Evolutionary conservation across 1,284 basidiomycete genomes (phyloP).

Genomic region (Heterobasidion annosum): DNA sequence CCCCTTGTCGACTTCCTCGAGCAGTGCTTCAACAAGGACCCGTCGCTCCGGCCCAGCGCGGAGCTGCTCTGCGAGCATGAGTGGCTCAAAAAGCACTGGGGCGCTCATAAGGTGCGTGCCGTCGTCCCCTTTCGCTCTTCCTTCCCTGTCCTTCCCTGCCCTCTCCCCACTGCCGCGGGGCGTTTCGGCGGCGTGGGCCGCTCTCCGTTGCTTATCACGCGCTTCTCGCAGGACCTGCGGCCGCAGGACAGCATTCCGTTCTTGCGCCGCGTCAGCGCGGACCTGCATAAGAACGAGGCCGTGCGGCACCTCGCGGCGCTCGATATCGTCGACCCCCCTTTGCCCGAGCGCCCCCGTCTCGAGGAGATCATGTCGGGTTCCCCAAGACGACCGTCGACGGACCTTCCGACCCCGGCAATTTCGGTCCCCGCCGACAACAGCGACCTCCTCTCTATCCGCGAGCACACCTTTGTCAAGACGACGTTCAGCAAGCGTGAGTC

Average conservation of each 20-base stretch:
- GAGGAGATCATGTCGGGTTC: slow-evolving; percentile 20
- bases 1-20: slow-evolving; percentile 71
- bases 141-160: neutral
- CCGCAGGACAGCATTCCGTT: slow-evolving; percentile 94
- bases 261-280: slow-evolving; percentile 81
- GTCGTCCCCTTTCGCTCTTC: neutral
- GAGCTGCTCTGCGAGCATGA: slow-evolving; percentile 80
- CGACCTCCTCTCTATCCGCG: slow-evolving; percentile 38
- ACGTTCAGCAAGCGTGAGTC: slow-evolving; percentile 84
- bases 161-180: neutral
- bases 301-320: slow-evolving; percentile 41
- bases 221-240: slow-evolving; percentile 52
- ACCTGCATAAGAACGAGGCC: slow-evolving; percentile 65
- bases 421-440: slow-evolving; percentile 27
- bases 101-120: slow-evolving; percentile 55
- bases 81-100: slow-evolving; percentile 82
- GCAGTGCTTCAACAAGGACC: slow-evolving; percentile 87
- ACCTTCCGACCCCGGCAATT: slow-evolving; percentile 7
- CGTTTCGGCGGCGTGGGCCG: neutral
- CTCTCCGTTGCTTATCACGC: neutral
- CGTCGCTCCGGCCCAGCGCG: slow-evolving; percentile 71
- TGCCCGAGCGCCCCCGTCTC: slow-evolving; percentile 5
- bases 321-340: slow-evolving; percentile 37
- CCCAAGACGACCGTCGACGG: slow-evolving; percentile 9
- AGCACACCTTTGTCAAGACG: slow-evolving; percentile 86